Base-by-base conservation (phyloP, 2,329 filamentous ascomycete species). In the Fusarium chaquense region DNA sequence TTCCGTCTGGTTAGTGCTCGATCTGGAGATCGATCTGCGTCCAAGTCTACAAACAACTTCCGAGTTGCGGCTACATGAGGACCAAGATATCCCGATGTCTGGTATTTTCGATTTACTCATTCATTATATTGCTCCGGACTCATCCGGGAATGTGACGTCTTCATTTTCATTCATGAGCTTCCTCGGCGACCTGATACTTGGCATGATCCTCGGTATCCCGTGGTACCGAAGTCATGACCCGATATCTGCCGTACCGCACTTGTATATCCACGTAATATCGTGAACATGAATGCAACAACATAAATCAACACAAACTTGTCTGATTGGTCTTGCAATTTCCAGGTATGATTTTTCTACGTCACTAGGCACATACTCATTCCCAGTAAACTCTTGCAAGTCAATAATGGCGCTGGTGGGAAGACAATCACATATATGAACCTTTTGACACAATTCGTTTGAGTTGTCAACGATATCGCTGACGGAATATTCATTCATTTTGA, bases 401-500 rank as follows among this genome's bases (percentile, higher is more conserved):
- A 51, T 16, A 28, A 20, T 13, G 35, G 26, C 32, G 30, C 28
- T 18, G 22, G 15, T 33, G 35, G 33, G 43, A 4, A n/a, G n/a
- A 58, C 22, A 20, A n/a, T 54, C 53, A 58, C 35, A 5, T 32
- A 68, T 44, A 60, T 57, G 30, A 28, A 53, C 46, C 18, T 32
- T 58, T 36, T 32, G 40, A 57, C 44, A 49, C 35, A n/a, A 30
- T 36, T 15, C 32, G 63, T 46, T 73, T 70, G 72, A 70, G 62
- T 70, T 72, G 62, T 65, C 72, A 45, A 60, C 66, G 35, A 69
- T 67, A 56, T 52, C 56, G 58, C 58, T 70, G 58, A 59, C 69
- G 60, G 58, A 58, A 69, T 75, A 73, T 75, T 75, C 65, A 73
- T 75, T 75, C 69, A 70, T 74, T 73, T 74, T 75, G 67, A 74